Conservation (phyloP, 2,329 filamentous ascomycete species). For the Sporothrix dimorphospora region DNA sequence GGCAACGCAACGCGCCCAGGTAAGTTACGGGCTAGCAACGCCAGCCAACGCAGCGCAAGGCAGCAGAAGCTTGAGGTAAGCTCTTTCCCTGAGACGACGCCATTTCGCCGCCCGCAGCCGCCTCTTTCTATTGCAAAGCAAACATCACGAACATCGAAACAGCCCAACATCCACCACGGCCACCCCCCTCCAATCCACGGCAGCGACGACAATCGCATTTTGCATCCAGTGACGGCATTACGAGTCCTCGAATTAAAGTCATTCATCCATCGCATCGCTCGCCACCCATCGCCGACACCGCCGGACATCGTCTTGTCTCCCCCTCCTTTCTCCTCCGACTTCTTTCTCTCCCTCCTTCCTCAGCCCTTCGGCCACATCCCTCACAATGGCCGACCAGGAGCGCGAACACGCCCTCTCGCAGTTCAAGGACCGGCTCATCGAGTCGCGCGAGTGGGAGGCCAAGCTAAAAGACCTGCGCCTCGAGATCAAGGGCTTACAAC, state of each 20-base stretch:
- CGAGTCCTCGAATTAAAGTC: neutral
- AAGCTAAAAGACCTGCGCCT: conserved; percentile 93
- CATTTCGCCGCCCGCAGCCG: conserved; percentile 19
- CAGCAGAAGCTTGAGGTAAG: conserved; percentile 46
- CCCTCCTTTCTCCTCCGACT: neutral
- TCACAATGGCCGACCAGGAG: conserved; percentile 53
- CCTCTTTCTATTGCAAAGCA: neutral
- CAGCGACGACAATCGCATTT: neutral
- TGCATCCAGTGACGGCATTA: neutral
- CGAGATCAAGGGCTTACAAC: conserved; percentile 94
- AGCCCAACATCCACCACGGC: neutral
- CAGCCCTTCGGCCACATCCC: neutral
- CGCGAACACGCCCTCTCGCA: conserved; percentile 72
- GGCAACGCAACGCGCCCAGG: neutral
- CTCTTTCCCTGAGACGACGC: conserved; percentile 33
- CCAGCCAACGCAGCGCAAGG: conserved; percentile 37
- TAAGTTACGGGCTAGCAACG: too few relatives aligned
- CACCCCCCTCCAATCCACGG: neutral
- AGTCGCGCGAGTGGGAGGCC: conserved; percentile 97
- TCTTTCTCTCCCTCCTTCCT: neutral
- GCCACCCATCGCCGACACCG: neutral
- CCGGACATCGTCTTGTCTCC: neutral
- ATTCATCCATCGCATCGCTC: neutral
- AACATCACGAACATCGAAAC: neutral
- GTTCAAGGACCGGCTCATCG: conserved; percentile 81